A percentile compares a stretch with the other conserved stretches of the same genome.
Conservation (phyloP, 805 yeast species). For the Yarrowia sp. region DNA sequence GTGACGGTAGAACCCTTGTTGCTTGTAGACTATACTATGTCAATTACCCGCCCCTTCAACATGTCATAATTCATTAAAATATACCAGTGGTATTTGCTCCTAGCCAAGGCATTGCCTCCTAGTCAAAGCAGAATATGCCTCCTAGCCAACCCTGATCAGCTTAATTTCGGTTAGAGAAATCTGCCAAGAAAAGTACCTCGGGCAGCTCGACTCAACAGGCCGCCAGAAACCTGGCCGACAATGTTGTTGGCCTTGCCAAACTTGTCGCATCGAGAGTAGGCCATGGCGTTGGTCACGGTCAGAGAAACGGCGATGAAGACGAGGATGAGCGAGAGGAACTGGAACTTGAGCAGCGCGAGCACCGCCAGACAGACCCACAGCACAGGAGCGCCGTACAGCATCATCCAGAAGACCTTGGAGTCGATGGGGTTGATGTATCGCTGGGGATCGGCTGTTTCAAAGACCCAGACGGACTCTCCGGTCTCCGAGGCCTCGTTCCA, state of each 20-base stretch:
- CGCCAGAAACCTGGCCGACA: slow-evolving; percentile 44
- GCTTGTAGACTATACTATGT: too few relatives aligned
- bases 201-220: slow-evolving; percentile 26
- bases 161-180: neutral
- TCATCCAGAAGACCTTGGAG: slow-evolving; percentile 81
- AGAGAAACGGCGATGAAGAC: slow-evolving; percentile 65
- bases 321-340: slow-evolving; percentile 54
- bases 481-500: slow-evolving; percentile 80
- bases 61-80: too few relatives aligned
- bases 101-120: too few relatives aligned
- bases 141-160: too few relatives aligned
- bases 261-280: slow-evolving; percentile 88
- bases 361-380: slow-evolving; percentile 74
- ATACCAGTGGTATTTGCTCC: too few relatives aligned
- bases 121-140: too few relatives aligned
- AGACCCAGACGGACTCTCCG: slow-evolving; percentile 79
- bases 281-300: slow-evolving; percentile 79
- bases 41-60: too few relatives aligned
- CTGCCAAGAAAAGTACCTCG: slow-evolving; percentile 4
- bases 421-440: slow-evolving; percentile 83
- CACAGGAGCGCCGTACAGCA: slow-evolving; percentile 71
- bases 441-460: slow-evolving; percentile 72
- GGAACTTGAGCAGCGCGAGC: slow-evolving; percentile 73
- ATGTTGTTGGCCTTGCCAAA: slow-evolving; percentile 78
- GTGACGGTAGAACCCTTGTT: too few relatives aligned